Conservation (phyloP, 1,284 basidiomycete species). For the Moesziomyces aphidis region DNA sequence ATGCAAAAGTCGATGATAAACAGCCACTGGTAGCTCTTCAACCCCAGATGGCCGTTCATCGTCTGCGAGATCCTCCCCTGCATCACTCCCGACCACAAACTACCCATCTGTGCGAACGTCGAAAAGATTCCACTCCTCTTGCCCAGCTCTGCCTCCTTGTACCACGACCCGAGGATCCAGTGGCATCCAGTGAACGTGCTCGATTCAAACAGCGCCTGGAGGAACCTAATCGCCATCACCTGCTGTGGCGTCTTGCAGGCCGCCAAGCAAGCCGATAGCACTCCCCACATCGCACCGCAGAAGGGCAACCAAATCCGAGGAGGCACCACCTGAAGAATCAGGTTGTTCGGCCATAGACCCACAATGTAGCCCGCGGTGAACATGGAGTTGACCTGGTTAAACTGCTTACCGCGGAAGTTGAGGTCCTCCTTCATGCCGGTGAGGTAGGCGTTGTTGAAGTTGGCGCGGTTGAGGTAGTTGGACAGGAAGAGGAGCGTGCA, state of each 20-base stretch:
- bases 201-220: conserved; percentile 79
- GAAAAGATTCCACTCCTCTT: conserved; percentile 80
- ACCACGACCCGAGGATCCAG: conserved; percentile 81
- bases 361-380: conserved; percentile 66
- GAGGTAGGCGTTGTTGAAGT: conserved; percentile 72
- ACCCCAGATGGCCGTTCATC: conserved; percentile 74
- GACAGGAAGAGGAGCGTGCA: conserved; percentile 39
- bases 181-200: conserved; percentile 71
- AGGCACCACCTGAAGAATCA: conserved; percentile 61
- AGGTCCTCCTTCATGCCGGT: conserved; percentile 85
- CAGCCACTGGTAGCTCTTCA: conserved; percentile 80
- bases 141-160: conserved; percentile 76
- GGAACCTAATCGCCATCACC: conserved; percentile 79
- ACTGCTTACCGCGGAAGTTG: conserved; percentile 77
- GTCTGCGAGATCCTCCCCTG: conserved; percentile 76
- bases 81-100: conserved; percentile 76
- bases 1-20: conserved; percentile 80
- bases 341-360: conserved; percentile 59
- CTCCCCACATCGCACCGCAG: conserved; percentile 58
- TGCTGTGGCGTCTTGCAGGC: conserved; percentile 64
- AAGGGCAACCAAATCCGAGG: conserved; percentile 55
- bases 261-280: conserved; percentile 40
- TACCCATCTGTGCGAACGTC: conserved; percentile 74
- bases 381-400: conserved; percentile 73
- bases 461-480: conserved; percentile 54